Conservation (phyloP, 2,329 filamentous ascomycete genomes). For the Pleoardoris graminearum region DNA sequence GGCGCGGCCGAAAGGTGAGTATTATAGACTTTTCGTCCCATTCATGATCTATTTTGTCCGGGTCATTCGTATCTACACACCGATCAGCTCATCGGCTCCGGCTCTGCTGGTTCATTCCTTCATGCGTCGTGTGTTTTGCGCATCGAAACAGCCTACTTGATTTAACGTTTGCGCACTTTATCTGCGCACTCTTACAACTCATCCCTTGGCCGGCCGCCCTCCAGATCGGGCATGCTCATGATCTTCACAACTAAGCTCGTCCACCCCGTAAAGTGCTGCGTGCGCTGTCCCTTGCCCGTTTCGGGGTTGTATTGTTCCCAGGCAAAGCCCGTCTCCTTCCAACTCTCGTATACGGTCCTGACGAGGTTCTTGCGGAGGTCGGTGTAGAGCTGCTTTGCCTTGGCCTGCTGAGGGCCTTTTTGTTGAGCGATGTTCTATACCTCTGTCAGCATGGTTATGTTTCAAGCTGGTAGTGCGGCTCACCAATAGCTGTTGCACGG, state of each 20-base stretch:
- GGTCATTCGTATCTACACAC: neutral
- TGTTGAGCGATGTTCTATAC: slow-evolving; percentile 65
- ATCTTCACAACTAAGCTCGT: slow-evolving; percentile 98
- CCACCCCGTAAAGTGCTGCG: slow-evolving; percentile 98
- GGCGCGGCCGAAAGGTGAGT: no score
- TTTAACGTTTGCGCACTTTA: neutral
- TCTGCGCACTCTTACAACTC: slow-evolving; percentile 27
- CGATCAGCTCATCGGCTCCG: no score
- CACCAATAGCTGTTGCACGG: slow-evolving; percentile 73
- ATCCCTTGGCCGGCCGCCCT: slow-evolving; percentile 31
- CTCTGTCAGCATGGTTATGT: slow-evolving; percentile 9
- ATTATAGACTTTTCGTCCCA: no score
- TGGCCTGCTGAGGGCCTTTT: slow-evolving; percentile 67
- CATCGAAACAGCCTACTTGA: no score
- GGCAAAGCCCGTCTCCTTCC: slow-evolving; percentile 90
- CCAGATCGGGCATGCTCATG: slow-evolving; percentile 85
- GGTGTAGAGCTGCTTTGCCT: slow-evolving; percentile 74
- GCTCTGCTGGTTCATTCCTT: neutral
- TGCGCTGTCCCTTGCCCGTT: slow-evolving; percentile 89
- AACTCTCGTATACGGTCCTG: slow-evolving; percentile 83
- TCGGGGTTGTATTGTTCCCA: slow-evolving; percentile 99
- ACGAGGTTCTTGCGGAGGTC: slow-evolving; percentile 81
- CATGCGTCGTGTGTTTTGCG: neutral
- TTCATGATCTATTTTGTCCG: no score
- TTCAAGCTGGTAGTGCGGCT: slow-evolving; percentile 9